Evolutionary conservation across 345 rosid species (phyloP), one percentile per base, ranked within the genome.

Genomic region (Pistacia vera): DNA sequence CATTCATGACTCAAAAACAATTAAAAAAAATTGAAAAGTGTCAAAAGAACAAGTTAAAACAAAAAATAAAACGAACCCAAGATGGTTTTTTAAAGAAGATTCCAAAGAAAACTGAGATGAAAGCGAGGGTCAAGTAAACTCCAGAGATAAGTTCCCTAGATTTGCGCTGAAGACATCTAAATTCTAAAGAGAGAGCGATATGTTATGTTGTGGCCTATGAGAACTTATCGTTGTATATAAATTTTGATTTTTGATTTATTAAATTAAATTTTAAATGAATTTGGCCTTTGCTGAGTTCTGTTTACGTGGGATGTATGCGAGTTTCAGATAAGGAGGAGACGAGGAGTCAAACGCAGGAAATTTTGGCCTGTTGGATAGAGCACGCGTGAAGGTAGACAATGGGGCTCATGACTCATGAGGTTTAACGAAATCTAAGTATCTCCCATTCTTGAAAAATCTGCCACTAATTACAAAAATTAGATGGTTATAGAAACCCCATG

Each of bases 271-370:
- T 0, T 12, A 12, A 52, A 17, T 52, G 11, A 13, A 52, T 12
- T 52, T 14, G 56, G 56, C 17, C 56, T 52, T 17, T 17, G 56
- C 56, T 52, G 56, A 14, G 56, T 52, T 14, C 18, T 3, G 56
- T 52, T 61, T 36, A 62, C 62, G 67, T 5, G 80, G 78, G 81
- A 77, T 68, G 28, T 74, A 90, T 82, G 90, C 76, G 17, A 33
- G 63, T 72, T 63, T 66, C 44, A 68, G 82, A 83, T 84, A 81
- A 71, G 74, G 22, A 22, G 22, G 22, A 22, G 22, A 22, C 22
- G 69, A 59, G 72, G 84, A 83, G 90, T 79, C 84, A 84, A 86
- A 86, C 46, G 79, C 65, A 78, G 86, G 68, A 69, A 58, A 59
- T n/a, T 66, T 1, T 57, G 75, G 52, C 44, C 79, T 77, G 79